Evolutionary conservation across 139 green algal species (phyloP).

Genomic region (Zygnema cylindricum): DNA sequence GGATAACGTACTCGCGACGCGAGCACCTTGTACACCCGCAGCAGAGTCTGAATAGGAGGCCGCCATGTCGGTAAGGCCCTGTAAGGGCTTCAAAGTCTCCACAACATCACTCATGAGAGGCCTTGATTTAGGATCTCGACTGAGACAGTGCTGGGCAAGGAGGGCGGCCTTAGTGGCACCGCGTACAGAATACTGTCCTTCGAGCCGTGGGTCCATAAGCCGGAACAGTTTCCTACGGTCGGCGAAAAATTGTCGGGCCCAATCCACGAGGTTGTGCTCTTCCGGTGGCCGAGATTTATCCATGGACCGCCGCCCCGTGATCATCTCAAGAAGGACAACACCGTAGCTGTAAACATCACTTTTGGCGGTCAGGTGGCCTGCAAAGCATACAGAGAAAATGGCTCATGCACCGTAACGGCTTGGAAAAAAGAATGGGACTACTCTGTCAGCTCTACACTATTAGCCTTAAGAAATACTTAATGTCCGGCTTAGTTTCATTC

Average conservation of each 20-base stretch:
- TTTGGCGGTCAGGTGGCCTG: slow-evolving; percentile 67
- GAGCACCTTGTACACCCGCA: background rate
- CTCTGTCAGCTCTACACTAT: background rate
- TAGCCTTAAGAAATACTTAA: background rate
- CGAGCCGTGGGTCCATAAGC: slow-evolving; percentile 56
- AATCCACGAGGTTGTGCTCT: slow-evolving; percentile 42
- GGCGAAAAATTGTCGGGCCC: slow-evolving; percentile 28
- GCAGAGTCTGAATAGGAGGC: background rate
- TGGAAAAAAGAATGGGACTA: background rate
- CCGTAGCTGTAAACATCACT: slow-evolving; percentile 71
- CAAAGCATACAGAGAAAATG: background rate
- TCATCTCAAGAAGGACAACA: slow-evolving; percentile 71
- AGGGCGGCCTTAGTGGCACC: slow-evolving; percentile 42
- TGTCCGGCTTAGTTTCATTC: too few relatives aligned
- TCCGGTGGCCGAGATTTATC: slow-evolving; percentile 31
- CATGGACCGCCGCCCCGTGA: slow-evolving; percentile 63
- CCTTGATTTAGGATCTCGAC: slow-evolving; percentile 38
- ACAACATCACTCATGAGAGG: slow-evolving; percentile 60
- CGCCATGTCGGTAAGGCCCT: slow-evolving; percentile 51
- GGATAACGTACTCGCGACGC: background rate
- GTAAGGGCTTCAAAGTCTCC: slow-evolving; percentile 44
- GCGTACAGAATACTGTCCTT: slow-evolving; percentile 50
- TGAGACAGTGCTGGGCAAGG: slow-evolving; percentile 55
- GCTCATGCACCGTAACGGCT: background rate
- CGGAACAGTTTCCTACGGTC: slow-evolving; percentile 46